Evolutionary conservation across 805 yeast species (phyloP), one percentile per base, ranked within the genome.

Genomic region (Diddensiella caesifluorescens): DNA sequence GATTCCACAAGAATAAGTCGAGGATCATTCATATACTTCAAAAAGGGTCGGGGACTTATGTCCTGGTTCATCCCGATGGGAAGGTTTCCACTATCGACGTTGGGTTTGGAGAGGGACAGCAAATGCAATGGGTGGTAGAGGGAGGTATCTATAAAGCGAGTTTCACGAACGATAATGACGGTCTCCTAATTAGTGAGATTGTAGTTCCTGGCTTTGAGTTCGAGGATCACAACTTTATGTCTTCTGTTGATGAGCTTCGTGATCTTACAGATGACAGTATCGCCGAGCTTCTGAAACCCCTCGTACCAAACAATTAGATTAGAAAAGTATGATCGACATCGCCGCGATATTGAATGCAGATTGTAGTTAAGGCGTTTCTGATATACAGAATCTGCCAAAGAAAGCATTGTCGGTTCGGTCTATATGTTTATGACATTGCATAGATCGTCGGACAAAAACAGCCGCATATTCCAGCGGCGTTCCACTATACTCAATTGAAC

Each of bases 131-230:
- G 80, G 79, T 76, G 4, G 80, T 76, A n/a, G 79, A 77, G 7
- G 77, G 79, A 1, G 79, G 73, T 9, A 74, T 70, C 15, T 76
- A 71, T 61, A 76, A 76, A 53, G 79, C 80, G 3, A 71, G 77
- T 37, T 76, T 72, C 51, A 41, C 51, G 6, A 32, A 45, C 22
- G 38, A 44, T 22, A 33, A 26, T 2, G 48, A 42, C 9, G 51
- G 51, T 3, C 49, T 75, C 22, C 56, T 73, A 41, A 73, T 74
- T 33, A 73, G 78, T 53, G 79, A 75, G 49, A 76, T 76, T 16
- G 81, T 76, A 15, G 78, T 75, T 9, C 81, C 81, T 4, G 82
- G 82, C 0, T 76, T 76, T 51, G 80, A 76, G 42, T 76, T 65
- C 48, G 67, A 64, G 9, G 81, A 76, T 48, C 79, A 74, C 47